A percentile compares a stretch with the other conserved stretches of the same genome.
These are phyloP conservation scores for Neofusicoccum ribis DNA, from an alignment of 2,329 filamentous ascomycete genomes.

Conservation along the genomic window DNA sequence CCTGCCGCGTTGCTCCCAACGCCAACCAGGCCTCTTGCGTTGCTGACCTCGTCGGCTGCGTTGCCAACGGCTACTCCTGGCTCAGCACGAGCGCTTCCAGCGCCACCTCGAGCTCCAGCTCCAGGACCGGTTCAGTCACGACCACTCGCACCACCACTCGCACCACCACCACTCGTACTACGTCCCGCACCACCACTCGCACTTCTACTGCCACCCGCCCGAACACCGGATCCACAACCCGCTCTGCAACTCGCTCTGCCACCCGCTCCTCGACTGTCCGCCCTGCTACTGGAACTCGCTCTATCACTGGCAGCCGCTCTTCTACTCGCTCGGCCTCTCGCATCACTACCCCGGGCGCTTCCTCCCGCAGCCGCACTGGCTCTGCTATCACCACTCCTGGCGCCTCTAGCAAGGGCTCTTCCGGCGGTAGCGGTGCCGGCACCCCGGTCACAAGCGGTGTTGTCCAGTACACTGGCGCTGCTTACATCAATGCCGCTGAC, in stretches of 20 bases:
- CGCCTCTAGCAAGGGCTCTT: neutral
- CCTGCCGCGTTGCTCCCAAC: neutral
- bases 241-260: neutral
- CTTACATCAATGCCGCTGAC: neutral
- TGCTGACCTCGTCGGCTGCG: neutral
- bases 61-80: neutral
- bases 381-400: neutral
- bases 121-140: neutral
- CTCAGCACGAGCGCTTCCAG: neutral
- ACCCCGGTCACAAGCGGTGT: neutral
- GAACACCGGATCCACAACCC: neutral
- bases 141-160: too few species aligned
- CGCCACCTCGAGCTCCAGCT: neutral
- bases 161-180: too few species aligned
- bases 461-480: neutral
- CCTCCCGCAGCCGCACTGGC: neutral
- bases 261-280: neutral
- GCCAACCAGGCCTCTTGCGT: neutral
- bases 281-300: neutral
- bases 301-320: neutral
- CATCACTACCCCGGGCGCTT: neutral
- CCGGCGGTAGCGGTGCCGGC: neutral
- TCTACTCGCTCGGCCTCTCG: neutral
- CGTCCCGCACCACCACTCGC: neutral
- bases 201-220: neutral